Evolutionary conservation across 495 filamentous ascomycete species (phyloP), one percentile per base, ranked within the genome.

Genomic region (Hyphodiscus hymeniophilus): DNA sequence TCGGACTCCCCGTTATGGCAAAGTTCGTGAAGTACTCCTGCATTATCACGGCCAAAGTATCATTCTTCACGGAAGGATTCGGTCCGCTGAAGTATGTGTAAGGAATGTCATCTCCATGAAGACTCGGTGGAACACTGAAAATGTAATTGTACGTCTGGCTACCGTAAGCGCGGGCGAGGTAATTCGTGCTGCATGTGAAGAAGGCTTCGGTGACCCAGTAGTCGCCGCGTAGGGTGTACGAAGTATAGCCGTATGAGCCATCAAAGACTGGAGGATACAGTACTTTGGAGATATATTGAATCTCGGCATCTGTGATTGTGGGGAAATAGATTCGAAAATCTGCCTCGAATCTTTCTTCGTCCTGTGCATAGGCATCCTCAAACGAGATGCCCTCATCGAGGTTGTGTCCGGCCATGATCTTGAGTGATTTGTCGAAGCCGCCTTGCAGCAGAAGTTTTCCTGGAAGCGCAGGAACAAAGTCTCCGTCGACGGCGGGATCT

Each of bases 21-120:
- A 85, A 85, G 47, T 62, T 68, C 0, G 73, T 75, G 34, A 84
- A 70, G 54, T 76, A 84, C 16, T 76, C 66, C 60, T 85, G 81
- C 60, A 84, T 60, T 5, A 64, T 67, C n/a, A 65, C 34, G 1
- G 81, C 81, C 1, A 44, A 35, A 3, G 51, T 22, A 1, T 45
- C 49, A 26, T 68, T 66, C 18, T 3, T 3, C 3, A 50, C 47
- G 0, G 30, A 30, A 7, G 11, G 15, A 2, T 26, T 15, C n/a
- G 52, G 52, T 16, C 74, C 79, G 36, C 76, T 72, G 60, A 68
- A 79, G 50, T 73, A 77, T 2, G 69, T 76, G 47, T 76, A 82
- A n/a, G 66, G 2, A 20, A 78, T 51, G 56, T 81, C 77, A 7
- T 64, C 38, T 11, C 66, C 73, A 49, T 82, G 78, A 31, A 67